Conservation (phyloP, 352 stramenopile genomes). For the Globisporangium emineosum region DNA sequence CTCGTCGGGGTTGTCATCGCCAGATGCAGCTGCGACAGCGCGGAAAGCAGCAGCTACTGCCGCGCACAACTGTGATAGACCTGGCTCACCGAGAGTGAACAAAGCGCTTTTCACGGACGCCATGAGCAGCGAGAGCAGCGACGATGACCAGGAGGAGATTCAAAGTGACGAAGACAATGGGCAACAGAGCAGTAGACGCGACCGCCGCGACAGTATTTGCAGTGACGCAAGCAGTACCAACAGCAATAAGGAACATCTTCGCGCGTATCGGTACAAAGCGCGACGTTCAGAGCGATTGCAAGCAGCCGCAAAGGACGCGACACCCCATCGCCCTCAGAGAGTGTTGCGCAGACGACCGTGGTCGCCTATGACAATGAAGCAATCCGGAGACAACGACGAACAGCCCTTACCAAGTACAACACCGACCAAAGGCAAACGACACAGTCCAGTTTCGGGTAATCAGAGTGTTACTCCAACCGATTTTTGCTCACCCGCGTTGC, state of each 20-base stretch:
- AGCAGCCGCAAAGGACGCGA: slow-evolving; percentile 23
- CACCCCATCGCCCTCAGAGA: slow-evolving; percentile 7
- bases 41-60: slow-evolving; percentile 7
- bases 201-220: slow-evolving; percentile 1
- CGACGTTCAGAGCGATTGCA: slow-evolving; percentile 25
- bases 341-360: not conserved
- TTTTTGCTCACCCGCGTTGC: slow-evolving; percentile 7
- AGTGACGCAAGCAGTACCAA: slow-evolving; percentile 3
- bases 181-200: not conserved
- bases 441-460: not conserved
- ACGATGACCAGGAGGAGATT: slow-evolving; percentile 19
- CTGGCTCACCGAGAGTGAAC: slow-evolving; percentile 21
- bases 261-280: slow-evolving; percentile 27
- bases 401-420: not conserved
- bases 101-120: slow-evolving; percentile 31
- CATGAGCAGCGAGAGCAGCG: slow-evolving; percentile 25
- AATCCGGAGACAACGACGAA: not conserved
- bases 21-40: not conserved
- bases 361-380: not conserved
- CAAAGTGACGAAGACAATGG: slow-evolving; percentile 4
- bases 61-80: not conserved
- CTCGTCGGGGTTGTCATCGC: slow-evolving; percentile 5
- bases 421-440: not conserved
- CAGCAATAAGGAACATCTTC: slow-evolving; percentile 7
- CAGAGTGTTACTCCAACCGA: not conserved